Evolutionary conservation across 768 basidiomycete genomes (phyloP).

Genomic region (Kwoniella dejecticola): DNA sequence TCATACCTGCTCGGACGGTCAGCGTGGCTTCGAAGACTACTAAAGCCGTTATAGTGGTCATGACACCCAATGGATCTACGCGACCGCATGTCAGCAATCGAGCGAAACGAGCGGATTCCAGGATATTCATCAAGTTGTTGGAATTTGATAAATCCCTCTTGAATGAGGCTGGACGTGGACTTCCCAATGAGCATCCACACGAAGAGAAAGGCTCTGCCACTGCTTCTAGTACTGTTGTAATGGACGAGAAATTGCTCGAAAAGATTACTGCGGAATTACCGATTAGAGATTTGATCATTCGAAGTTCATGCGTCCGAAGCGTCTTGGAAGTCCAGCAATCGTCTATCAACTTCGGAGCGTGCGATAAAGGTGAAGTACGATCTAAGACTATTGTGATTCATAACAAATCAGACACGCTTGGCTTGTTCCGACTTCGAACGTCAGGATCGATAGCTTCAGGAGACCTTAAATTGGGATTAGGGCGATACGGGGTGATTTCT

Average conservation of each 20-base stretch:
- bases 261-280: conserved; percentile 36
- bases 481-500: conserved; percentile 52
- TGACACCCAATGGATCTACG: conserved; percentile 49
- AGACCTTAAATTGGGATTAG: conserved; percentile 50
- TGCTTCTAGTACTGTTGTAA: background rate
- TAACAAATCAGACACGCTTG: conserved; percentile 52
- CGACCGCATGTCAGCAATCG: conserved; percentile 44
- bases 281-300: conserved; percentile 49
- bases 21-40: conserved; percentile 29
- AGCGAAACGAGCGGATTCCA: conserved; percentile 50
- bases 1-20: conserved; percentile 39
- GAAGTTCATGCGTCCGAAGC: conserved; percentile 43
- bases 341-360: conserved; percentile 53
- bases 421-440: conserved; percentile 50
- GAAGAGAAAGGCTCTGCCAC: conserved; percentile 2
- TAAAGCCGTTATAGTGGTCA: conserved; percentile 43
- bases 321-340: conserved; percentile 52
- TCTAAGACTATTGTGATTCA: conserved; percentile 53
- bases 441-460: conserved; percentile 52
- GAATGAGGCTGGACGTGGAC: conserved; percentile 4
- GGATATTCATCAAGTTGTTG: conserved; percentile 46
- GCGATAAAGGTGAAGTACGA: conserved; percentile 51
- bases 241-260: conserved; percentile 5
- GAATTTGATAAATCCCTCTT: conserved; percentile 44
- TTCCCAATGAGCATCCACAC: no score